Evolutionary conservation across 495 filamentous ascomycete species (phyloP), one percentile per base, ranked within the genome.

Genomic region (Xylaria sp.): DNA sequence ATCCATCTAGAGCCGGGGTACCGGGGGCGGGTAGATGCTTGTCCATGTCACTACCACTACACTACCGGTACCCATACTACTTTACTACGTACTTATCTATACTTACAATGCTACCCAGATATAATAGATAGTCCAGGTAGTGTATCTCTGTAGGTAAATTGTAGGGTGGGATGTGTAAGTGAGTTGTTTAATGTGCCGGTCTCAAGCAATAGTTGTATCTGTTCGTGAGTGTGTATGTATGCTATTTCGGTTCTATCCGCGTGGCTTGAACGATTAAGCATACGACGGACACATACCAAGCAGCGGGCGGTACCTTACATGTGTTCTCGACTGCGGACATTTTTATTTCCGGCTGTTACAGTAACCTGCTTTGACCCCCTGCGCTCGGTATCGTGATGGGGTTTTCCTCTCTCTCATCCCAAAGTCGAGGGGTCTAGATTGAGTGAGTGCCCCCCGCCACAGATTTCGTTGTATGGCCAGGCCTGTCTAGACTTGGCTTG

Each of bases 401-500:
- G 29, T 37, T 41, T 17, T n/a, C 37, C n/a, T 55, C 12, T 31
- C n/a, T 21, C 48, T 50, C 48, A 11, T 50, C 48, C n/a, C 3
- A 17, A 55, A n/a, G 29, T 65, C 43, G 29, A n/a, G 35, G 48
- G 64, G 64, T 43, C 64, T 55, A 67, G 64, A 67, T 41, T 55
- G 62, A 9, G 24, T 35, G 31, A 65, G 17, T 52, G 9, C 44
- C 62, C 62, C 50, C 17, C n/a, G n/a, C n/a, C n/a, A n/a, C n/a
- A n/a, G 24, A 24, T 5, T 65, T 3, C 37, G 62, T 26, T 55
- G 24, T 55, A 26, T 29, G 26, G 26, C 52, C 24, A 7, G 52
- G 8, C n/a, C 62, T 14, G 11, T 29, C 62, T 35, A 63, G 26
- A 65, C 29, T 37, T n/a, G 17, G 40, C 24, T 33, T 40, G n/a